Conservation (phyloP, 2,329 filamentous ascomycete genomes). For the Colletotrichum sp. region DNA sequence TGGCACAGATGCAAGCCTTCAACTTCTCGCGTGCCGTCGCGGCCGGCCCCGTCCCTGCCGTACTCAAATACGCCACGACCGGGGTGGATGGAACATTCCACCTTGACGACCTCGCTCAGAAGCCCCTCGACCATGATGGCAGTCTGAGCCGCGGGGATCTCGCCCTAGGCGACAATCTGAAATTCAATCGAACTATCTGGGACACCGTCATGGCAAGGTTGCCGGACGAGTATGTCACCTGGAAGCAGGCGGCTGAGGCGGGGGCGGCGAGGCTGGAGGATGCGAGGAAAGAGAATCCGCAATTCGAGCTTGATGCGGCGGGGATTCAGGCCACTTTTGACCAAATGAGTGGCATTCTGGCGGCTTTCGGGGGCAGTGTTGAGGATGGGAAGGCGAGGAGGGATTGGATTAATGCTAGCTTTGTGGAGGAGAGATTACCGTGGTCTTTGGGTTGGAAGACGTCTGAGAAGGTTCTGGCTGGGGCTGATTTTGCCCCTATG, state of each 20-base stretch:
- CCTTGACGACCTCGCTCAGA: constrained; percentile 5
- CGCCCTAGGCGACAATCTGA: neutral
- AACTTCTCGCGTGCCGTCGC: neutral
- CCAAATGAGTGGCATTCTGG: neutral
- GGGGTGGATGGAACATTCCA: neutral
- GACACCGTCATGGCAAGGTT: neutral
- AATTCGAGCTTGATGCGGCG: neutral
- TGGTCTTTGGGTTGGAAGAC: neutral
- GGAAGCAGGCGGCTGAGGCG: constrained; percentile 3
- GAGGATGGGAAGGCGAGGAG: neutral
- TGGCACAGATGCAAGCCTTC: neutral
- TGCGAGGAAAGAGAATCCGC: neutral
- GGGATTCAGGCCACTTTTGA: neutral
- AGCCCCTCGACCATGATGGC: constrained; percentile 2
- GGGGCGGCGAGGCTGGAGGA: neutral
- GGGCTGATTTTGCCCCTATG: neutral
- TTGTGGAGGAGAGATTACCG: neutral
- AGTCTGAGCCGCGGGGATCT: neutral
- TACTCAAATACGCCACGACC: neutral
- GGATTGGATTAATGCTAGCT: neutral
- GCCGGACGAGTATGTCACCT: neutral
- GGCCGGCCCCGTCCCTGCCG: neutral
- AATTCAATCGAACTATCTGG: neutral
- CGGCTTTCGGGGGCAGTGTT: neutral
- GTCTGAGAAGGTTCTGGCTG: neutral